A percentile compares a stretch with the other conserved stretches of the same genome.
Evolutionary conservation across 2,329 filamentous ascomycete species (phyloP).

Genomic region (Trichoderma sp.): DNA sequence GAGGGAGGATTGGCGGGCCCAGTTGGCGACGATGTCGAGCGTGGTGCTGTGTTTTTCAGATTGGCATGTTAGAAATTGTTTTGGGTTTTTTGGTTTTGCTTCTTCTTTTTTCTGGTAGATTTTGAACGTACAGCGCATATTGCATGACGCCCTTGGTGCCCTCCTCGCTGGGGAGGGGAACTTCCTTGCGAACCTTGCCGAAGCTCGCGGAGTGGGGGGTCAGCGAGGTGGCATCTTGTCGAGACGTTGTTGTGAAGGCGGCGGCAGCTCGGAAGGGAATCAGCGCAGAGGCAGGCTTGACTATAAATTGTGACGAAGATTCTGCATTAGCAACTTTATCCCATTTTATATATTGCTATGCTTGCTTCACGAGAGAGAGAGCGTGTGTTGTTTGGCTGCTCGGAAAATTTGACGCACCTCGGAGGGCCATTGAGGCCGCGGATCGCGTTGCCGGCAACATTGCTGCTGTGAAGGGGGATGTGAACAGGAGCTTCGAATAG

Average conservation of each 20-base stretch:
- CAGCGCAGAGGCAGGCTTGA: conserved; percentile 62
- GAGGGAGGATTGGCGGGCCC: conserved; percentile 78
- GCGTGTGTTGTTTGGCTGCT: not conserved
- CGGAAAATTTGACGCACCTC: conserved; percentile 41
- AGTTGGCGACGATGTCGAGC: conserved; percentile 76
- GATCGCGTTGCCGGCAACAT: conserved; percentile 52
- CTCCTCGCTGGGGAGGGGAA: conserved; percentile 75
- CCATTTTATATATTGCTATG: not conserved
- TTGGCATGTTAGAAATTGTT: not conserved
- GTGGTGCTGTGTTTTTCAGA: conserved; percentile 55
- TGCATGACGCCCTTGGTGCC: conserved; percentile 76
- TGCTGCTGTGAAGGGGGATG: conserved; percentile 22
- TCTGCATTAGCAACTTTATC: not conserved
- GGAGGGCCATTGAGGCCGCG: conserved; percentile 51
- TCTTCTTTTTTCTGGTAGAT: not conserved
- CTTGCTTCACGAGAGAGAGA: not conserved
- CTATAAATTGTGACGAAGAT: conserved; percentile 38
- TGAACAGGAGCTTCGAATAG: conserved; percentile 21
- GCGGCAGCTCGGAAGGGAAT: conserved; percentile 62
- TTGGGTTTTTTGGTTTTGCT: not conserved
- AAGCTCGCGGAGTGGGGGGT: conserved; percentile 53
- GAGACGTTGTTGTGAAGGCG: conserved; percentile 63
- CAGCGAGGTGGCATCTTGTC: conserved; percentile 59
- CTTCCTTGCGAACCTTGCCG: conserved; percentile 62
- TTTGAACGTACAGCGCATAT: conserved; percentile 73